phyloP scores from a whole-genome alignment of 768 basidiomycete species.

The Rhodotorula babjevae region DNA sequence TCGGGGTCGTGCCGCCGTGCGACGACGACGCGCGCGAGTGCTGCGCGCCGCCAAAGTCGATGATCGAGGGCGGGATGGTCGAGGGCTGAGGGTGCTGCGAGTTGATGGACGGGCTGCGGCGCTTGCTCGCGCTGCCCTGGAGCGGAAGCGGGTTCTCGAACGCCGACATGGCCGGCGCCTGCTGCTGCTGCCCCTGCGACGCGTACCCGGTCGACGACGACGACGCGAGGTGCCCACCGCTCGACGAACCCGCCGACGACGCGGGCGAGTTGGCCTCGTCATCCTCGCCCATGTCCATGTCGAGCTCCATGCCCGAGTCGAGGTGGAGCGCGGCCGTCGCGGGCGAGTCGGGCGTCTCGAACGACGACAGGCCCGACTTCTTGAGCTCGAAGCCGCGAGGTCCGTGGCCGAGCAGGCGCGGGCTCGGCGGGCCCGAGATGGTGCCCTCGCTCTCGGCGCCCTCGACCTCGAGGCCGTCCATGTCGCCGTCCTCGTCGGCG shows the following conservation, averaged over 20 bases:
- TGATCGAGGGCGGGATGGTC: slow-evolving; percentile 9
- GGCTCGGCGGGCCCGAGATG: slow-evolving; percentile 34
- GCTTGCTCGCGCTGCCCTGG: slow-evolving; percentile 14
- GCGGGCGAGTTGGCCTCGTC: slow-evolving; percentile 17
- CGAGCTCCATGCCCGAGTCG: slow-evolving; percentile 39
- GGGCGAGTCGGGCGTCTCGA: slow-evolving; percentile 44
- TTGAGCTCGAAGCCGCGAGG: slow-evolving; percentile 24
- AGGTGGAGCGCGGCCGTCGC: slow-evolving; percentile 40
- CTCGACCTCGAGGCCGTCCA: slow-evolving; percentile 33
- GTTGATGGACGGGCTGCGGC: slow-evolving; percentile 9
- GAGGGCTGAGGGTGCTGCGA: slow-evolving; percentile 6
- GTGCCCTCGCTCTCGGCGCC: slow-evolving; percentile 35
- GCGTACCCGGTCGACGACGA: neutral
- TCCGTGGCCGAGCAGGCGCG: slow-evolving; percentile 9
- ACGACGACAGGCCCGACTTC: slow-evolving; percentile 52
- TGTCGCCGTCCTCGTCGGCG: slow-evolving; percentile 25
- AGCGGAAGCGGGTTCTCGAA: slow-evolving; percentile 18
- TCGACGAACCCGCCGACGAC: slow-evolving; percentile 18
- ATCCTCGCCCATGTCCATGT: slow-evolving; percentile 41
- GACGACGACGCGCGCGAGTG: neutral
- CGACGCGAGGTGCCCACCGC: neutral
- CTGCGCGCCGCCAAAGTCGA: neutral
- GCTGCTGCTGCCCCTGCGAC: too few relatives aligned
- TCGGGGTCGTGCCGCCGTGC: neutral
- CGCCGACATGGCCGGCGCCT: slow-evolving; percentile 6